Conservation (phyloP, 495 filamentous ascomycete species). For the Xylaria longipes region DNA sequence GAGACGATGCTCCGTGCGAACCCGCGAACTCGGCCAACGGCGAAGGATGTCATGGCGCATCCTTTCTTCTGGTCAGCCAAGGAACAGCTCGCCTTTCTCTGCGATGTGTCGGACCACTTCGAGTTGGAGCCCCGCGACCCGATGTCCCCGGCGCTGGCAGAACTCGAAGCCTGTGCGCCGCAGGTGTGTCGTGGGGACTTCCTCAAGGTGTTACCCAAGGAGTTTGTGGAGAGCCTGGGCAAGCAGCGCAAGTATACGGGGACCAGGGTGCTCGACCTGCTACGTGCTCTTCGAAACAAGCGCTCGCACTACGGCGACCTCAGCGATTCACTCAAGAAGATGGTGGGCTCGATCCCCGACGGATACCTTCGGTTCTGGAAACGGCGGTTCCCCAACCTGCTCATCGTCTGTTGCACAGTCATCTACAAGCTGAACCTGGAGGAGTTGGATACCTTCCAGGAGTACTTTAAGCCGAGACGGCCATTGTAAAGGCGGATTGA, state of each 20-base stretch:
- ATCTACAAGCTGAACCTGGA: conserved; percentile 71
- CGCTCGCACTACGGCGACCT: conserved; percentile 93
- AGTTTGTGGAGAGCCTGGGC: conserved; percentile 84
- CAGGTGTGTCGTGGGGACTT: conserved; percentile 67
- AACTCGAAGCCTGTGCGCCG: conserved; percentile 53
- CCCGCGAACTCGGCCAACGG: conserved; percentile 73
- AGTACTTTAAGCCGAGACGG: conserved; percentile 64
- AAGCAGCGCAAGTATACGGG: conserved; percentile 97
- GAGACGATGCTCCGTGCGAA: conserved; percentile 78
- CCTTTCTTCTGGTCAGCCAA: conserved; percentile 95
- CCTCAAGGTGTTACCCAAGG: conserved; percentile 72
- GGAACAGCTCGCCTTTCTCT: conserved; percentile 87
- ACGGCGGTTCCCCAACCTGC: conserved; percentile 75
- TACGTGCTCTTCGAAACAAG: conserved; percentile 94
- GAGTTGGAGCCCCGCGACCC: conserved; percentile 87
- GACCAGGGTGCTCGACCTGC: conserved; percentile 77
- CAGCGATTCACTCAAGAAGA: conserved; percentile 75
- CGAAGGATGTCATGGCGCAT: conserved; percentile 80
- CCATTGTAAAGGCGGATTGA: conserved; percentile 29
- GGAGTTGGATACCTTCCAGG: conserved; percentile 73
- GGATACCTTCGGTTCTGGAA: conserved; percentile 92
- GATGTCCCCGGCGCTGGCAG: conserved; percentile 69
- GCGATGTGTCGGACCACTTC: conserved; percentile 93
- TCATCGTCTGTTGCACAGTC: conserved; percentile 80
- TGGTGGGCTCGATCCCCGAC: conserved; percentile 80